Evolutionary conservation across 192 early-diverging fungal genomes (phyloP).

Genomic region (Radiomyces spectabilis): DNA sequence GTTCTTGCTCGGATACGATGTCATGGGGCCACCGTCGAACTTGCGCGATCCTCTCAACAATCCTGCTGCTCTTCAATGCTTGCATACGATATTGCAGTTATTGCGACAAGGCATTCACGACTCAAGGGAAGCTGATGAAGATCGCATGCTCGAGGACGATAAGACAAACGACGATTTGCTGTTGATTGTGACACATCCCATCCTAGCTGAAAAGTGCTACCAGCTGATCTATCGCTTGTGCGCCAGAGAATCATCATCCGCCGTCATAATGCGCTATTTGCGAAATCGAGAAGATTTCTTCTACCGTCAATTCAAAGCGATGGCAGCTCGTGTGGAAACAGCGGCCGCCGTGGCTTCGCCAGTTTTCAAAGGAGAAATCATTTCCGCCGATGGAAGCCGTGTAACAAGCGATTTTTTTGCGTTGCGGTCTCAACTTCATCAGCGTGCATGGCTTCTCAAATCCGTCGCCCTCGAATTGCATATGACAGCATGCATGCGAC

Average conservation of each 20-base stretch:
- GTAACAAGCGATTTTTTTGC: conserved; percentile 18
- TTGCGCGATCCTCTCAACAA: conserved; percentile 28
- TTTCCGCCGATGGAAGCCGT: neutral
- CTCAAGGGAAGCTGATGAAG: conserved; percentile 25
- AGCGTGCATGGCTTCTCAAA: conserved; percentile 87
- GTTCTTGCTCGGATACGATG: conserved; percentile 81
- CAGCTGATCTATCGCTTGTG: conserved; percentile 82
- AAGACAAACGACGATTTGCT: neutral
- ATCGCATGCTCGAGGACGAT: neutral
- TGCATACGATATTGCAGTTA: conserved; percentile 60
- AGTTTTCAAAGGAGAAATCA: conserved; percentile 5
- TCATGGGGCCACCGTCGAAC: conserved; percentile 31
- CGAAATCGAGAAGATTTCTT: conserved; percentile 75
- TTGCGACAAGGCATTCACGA: conserved; percentile 39
- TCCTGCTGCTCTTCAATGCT: conserved; percentile 16
- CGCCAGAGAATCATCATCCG: conserved; percentile 55
- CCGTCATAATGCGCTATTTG: conserved; percentile 69
- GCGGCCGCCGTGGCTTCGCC: neutral
- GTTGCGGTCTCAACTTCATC: conserved; percentile 58
- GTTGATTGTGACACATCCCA: conserved; percentile 51
- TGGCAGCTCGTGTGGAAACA: conserved; percentile 29
- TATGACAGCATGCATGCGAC: conserved; percentile 19
- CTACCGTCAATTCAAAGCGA: conserved; percentile 48
- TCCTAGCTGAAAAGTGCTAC: conserved; percentile 82
- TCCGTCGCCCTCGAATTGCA: conserved; percentile 85